Evolutionary conservation across 192 early-diverging fungal species (phyloP).

Genomic region (Backusella liffmaniae): DNA sequence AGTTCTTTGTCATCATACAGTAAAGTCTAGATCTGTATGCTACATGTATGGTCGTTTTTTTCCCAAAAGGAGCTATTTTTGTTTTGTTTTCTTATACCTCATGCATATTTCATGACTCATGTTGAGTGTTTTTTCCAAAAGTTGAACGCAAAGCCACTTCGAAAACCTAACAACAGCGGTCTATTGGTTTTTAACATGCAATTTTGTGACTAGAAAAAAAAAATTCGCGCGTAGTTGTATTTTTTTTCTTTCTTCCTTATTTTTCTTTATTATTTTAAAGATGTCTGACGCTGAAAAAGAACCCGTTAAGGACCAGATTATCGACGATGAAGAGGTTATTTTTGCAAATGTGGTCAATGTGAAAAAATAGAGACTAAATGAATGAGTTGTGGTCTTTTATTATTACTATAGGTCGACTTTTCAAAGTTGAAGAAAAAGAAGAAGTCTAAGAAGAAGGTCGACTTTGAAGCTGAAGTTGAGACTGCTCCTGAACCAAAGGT

Average conservation of each 20-base stretch:
- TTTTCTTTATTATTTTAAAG: neutral
- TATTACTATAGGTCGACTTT: slow-evolving; percentile 31
- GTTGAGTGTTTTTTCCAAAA: too few species aligned
- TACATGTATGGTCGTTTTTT: too few species aligned
- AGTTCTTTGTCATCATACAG: too few species aligned
- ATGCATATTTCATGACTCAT: too few species aligned
- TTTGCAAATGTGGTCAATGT: neutral
- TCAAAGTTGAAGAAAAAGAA: slow-evolving; percentile 62
- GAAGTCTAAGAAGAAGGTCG: slow-evolving; percentile 61
- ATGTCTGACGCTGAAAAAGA: slow-evolving; percentile 45
- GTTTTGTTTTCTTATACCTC: too few species aligned
- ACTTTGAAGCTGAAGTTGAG: slow-evolving; percentile 42
- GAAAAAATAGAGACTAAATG: neutral
- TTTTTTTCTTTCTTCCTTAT: neutral
- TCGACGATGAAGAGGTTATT: slow-evolving; percentile 33
- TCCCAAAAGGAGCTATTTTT: too few species aligned
- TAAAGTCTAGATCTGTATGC: too few species aligned
- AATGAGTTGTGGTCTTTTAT: neutral
- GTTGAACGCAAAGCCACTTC: neutral
- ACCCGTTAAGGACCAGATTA: slow-evolving; percentile 32
- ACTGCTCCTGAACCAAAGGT: slow-evolving; percentile 11
- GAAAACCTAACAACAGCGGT: neutral
- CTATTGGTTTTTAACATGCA: neutral
- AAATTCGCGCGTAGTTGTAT: slow-evolving; percentile 4
- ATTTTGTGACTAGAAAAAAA: slow-evolving; percentile 10